Evolutionary conservation across 2,329 filamentous ascomycete genomes (phyloP), one percentile per base, ranked within the genome.

Genomic region (Penicillium sp.): DNA sequence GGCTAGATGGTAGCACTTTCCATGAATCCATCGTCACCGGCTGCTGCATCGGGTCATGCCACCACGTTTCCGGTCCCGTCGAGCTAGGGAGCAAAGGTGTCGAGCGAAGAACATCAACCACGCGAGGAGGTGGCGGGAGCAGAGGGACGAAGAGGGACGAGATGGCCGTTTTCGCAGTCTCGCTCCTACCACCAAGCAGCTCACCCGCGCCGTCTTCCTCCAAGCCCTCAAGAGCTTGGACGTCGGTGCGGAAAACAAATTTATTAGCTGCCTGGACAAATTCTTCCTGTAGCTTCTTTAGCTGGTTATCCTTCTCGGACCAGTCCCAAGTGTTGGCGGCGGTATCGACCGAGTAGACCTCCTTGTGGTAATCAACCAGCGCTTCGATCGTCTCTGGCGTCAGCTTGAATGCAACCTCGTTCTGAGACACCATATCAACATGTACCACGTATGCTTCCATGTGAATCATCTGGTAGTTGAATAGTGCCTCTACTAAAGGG

Each of bases 361-460:
- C 92, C 84, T 95, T 93, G 86, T 99, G 95, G 79, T 96, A 96
- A 77, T 97, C 92, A 76, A 97, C 90, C 67, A 99, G 87, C 56
- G 91, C 82, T 73, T 97, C 93, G 81, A 99, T 99, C 65, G 93
- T 93, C 76, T 98, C 95, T 62, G 90, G 87, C 26, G 93, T 98
- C 73, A 99, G 86, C 86, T 99, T 99, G 86, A 93, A 98, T 69
- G 93, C 95, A 73, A 99, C 93, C 83, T 98, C 95, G 77, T 96
- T 95, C 79, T 93, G 91, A 73, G 96, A 88, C 63, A 99, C 94
- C 93, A 98, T 97, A 83, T 99, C 95, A 79, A 99, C 93, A 79
- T 98, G 94, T 64, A 99, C 95, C 71, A 98, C 94, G 78, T 99
- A 99, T 56, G 95, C 95, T 81, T 98, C 93, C 71, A 98, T 83